Evolutionary conservation across 345 rosid genomes (phyloP), one percentile per base, ranked within the genome.

Genomic region (Brassica carinata): DNA sequence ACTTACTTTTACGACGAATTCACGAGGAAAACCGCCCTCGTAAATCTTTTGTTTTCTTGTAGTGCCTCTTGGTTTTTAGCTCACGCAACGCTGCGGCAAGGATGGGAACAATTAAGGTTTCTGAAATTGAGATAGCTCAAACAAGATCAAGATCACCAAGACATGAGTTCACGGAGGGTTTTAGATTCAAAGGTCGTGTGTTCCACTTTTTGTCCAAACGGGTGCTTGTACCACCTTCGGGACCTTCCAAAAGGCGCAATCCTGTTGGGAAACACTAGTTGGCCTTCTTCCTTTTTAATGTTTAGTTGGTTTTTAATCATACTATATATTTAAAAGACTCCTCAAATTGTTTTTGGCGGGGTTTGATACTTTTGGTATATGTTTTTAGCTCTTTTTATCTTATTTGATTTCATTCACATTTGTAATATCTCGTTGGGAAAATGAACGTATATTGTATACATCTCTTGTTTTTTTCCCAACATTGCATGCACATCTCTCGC

Each of bases 221-320:
- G 10, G 76, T 79, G 3, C 86, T 85, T 7, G 77, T 92, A 15
- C 98, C 98, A 8, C 97, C 98, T 70, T 94, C 98, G 3, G 97
- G 86, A 64, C 98, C 98, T 7, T 94, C 98, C 26, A 89, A 70
- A 75, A 78, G 89, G 57, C 98, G 92, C 87, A 94, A 94, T 82
- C 79, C 83, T 2, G 77, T 71, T 34, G 83, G 15, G 66, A 19
- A 79, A 29, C 30, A 29, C 30, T 79, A 66, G 30, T 67, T 55
- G 15, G 9, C 30, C 30, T 23, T 36, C 9, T 36, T 36, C 8
- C 33, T 62, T 26, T 64, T 11, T 23, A 2, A 69, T 2, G 1
- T 27, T 51, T 51, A 4, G 0, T 13, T 48, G 6, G 8, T 38
- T 65, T 73, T 67, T 27, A 31, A 62, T 69, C 38, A 9, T 77